Conservation (phyloP, 2,329 filamentous ascomycete species). For the Davidsoniella virescens region DNA sequence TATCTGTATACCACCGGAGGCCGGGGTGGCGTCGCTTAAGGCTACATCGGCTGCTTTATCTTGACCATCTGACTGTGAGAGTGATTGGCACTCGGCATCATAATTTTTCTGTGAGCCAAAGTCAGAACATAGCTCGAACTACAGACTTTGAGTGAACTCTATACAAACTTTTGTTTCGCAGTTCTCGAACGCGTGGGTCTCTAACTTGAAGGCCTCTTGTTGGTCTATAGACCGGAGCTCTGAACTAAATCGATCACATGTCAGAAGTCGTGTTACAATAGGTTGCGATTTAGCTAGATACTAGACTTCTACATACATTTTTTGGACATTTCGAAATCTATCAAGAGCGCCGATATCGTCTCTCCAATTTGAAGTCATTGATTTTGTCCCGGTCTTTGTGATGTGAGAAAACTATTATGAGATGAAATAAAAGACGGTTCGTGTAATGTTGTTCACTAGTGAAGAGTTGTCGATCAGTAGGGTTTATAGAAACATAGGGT, state of each 20-base stretch:
- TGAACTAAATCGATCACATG: constrained; percentile 11
- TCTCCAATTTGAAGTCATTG: constrained; percentile 3
- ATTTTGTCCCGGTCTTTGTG: too few relatives aligned
- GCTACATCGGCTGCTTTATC: neutral
- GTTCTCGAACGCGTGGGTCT: constrained; percentile 42
- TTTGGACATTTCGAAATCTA: constrained; percentile 7
- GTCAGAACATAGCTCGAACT: constrained; percentile 14
- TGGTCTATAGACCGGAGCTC: constrained; percentile 14
- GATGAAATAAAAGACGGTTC: too few relatives aligned
- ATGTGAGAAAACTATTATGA: too few relatives aligned
- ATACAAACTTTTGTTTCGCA: neutral
- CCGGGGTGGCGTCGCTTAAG: constrained; percentile 10
- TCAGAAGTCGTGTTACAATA: neutral
- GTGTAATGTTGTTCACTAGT: too few relatives aligned
- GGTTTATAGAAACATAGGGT: too few relatives aligned
- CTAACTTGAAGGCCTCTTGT: constrained; percentile 43
- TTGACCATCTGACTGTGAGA: constrained; percentile 10
- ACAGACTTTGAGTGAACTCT: neutral
- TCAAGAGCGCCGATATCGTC: constrained; percentile 8
- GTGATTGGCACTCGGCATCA: constrained; percentile 25
- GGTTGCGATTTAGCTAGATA: neutral
- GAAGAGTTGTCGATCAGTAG: too few relatives aligned
- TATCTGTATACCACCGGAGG: constrained; percentile 27
- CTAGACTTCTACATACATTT: constrained; percentile 1
- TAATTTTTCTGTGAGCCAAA: constrained; percentile 38